Evolutionary conservation across 306 rosid genomes (phyloP), one percentile per base, ranked within the genome.

Genomic region (Vachellia pachyceras): DNA sequence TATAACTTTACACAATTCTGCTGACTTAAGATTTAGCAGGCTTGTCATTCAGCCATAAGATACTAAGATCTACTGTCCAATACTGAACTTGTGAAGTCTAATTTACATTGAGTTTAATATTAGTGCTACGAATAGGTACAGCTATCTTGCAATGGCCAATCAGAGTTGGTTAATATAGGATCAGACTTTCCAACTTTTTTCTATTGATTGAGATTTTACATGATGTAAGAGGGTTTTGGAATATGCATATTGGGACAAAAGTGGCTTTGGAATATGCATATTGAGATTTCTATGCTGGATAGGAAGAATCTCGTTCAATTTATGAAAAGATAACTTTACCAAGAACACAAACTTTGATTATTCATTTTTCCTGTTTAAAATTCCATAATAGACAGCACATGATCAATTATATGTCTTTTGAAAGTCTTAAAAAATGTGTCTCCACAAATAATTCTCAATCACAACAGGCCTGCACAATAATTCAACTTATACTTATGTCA

Each of bases 41-140:
- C 54, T 12, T 57, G 63, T 69, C 80, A 82, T 84, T 46, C 72
- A 66, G 69, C 69, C 36, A 37, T 39, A 29, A 29, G 33, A 29
- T 29, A 29, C 33, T 29, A 18, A 66, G 29, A 66, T 66, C 41
- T 39, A 63, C 74, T 80, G 18, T 67, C 50, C 67, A 75, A 67
- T 17, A 68, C 22, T 3, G 22, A 36, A 20, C 29, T 35, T 76
- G 54, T 33, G 39, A 76, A 8, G 67, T 35, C 71, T 29, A 29
- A 1, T 0, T 29, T 58, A 25, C 3, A 37, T 52, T 42, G 45
- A 22, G 72, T 67, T 67, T 39, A 57, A 15, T 23, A 22, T n/a
- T 39, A 37, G 13, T 60, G 65, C 40, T 20, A 22, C 71, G 41
- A 10, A 63, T 60, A 4, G 33, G 68, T 29, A 29, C 6, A 1